phyloP scores from a whole-genome alignment of 305 asterid genomes.

The Ilex paraguariensis region DNA sequence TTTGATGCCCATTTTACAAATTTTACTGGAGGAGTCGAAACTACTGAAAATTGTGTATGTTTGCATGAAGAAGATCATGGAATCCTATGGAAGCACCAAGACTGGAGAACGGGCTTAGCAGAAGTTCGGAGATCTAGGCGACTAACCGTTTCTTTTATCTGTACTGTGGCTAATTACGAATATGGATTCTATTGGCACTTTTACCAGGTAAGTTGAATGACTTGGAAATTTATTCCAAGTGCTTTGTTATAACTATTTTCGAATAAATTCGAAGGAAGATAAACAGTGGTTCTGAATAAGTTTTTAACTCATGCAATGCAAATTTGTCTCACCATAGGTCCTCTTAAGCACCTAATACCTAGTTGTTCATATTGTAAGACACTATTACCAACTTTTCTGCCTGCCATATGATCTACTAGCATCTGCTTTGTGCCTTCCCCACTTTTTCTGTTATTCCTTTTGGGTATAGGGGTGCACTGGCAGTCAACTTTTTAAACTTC shows the following conservation, averaged over 20 bases:
- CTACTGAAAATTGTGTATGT: constrained; percentile 4
- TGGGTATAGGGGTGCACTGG: too few relatives aligned
- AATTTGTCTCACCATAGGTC: too few relatives aligned
- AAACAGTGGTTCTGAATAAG: too few relatives aligned
- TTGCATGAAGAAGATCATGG: constrained; percentile 6
- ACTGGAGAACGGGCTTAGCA: constrained; percentile 7
- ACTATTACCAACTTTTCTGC: too few relatives aligned
- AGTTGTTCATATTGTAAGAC: too few relatives aligned
- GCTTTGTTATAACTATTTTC: background rate
- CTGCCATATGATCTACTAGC: too few relatives aligned
- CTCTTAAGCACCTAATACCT: too few relatives aligned
- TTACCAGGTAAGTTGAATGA: background rate
- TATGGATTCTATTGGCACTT: constrained; percentile 5
- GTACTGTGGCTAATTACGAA: constrained; percentile 4
- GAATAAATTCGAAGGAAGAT: too few relatives aligned
- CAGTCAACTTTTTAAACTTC: too few relatives aligned
- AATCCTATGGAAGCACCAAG: constrained; percentile 6
- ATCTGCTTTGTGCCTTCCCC: too few relatives aligned
- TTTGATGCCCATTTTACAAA: constrained; percentile 4
- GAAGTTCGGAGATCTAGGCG: constrained; percentile 4
- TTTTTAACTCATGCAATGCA: too few relatives aligned
- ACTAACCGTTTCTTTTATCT: background rate
- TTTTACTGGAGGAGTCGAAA: constrained; percentile 7
- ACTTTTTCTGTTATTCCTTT: too few relatives aligned
- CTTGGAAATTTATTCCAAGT: background rate